Conservation (phyloP, 495 filamentous ascomycete genomes). For the Penicillium taxi region DNA sequence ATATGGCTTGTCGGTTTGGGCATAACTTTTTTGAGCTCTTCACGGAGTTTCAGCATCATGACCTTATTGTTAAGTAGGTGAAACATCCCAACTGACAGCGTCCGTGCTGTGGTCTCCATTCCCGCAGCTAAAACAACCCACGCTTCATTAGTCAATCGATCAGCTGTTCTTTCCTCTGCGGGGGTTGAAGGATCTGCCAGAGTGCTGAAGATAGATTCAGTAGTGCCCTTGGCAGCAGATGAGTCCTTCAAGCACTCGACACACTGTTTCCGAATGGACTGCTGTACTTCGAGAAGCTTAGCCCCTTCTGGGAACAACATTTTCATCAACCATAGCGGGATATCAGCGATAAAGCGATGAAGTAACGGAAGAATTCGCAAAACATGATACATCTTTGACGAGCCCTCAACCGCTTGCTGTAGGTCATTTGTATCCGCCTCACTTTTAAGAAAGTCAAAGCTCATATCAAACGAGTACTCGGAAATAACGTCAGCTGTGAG, state of each 20-base stretch:
- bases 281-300: too few species aligned
- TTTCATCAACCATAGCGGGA: too few species aligned
- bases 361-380: conserved; percentile 6
- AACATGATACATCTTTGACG: neutral
- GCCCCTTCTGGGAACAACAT: too few species aligned
- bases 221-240: too few species aligned
- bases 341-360: too few species aligned
- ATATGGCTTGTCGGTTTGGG: conserved; percentile 9
- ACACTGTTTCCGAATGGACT: too few species aligned
- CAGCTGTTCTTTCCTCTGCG: conserved; percentile 14
- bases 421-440: conserved; percentile 6
- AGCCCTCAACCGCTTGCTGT: conserved; percentile 6
- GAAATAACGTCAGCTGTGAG: conserved; percentile 41
- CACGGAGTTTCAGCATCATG: conserved; percentile 11
- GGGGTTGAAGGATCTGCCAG: conserved; percentile 11
- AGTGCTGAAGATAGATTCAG: conserved; percentile 13
- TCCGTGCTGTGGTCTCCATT: conserved; percentile 26
- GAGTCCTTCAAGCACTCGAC: too few species aligned
- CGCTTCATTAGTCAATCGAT: conserved; percentile 25
- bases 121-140: conserved; percentile 24
- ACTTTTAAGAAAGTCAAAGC: conserved; percentile 11
- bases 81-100: conserved; percentile 20
- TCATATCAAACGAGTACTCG: conserved; percentile 31
- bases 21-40: conserved; percentile 21
- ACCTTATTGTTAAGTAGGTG: conserved; percentile 21